Evolutionary conservation across 352 stramenopile genomes (phyloP).

Genomic region (Pythium sp.): DNA sequence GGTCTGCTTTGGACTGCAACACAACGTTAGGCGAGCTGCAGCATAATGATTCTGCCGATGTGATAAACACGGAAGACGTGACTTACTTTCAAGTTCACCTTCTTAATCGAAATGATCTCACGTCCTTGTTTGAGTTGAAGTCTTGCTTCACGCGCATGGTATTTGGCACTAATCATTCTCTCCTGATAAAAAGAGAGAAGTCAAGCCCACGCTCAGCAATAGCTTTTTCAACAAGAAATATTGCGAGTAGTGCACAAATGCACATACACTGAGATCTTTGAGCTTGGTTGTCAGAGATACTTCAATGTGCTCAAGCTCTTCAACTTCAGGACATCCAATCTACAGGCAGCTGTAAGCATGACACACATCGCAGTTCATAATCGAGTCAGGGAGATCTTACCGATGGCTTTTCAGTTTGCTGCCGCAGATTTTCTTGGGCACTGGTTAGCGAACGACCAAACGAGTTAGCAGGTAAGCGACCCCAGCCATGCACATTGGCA

Average conservation of each 20-base stretch:
- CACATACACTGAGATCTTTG: conserved; percentile 7
- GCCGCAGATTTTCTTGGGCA: conserved; percentile 5
- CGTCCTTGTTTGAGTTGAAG: conserved; percentile 14
- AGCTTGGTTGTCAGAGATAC: conserved; percentile 4
- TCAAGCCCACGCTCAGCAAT: not conserved
- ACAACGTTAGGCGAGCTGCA: too few species aligned
- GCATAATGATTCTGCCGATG: not conserved
- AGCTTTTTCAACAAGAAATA: not conserved
- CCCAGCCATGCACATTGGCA: not conserved
- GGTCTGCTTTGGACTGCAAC: conserved; percentile 10
- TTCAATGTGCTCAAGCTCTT: conserved; percentile 6
- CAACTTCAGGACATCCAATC: conserved; percentile 5
- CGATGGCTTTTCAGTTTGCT: conserved; percentile 6
- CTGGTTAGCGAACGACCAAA: not conserved
- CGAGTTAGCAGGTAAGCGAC: not conserved
- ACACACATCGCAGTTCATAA: not conserved
- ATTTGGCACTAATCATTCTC: conserved; percentile 7
- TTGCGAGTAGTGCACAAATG: not conserved
- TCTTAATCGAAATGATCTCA: conserved; percentile 15
- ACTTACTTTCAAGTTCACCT: conserved; percentile 15
- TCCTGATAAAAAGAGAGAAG: not conserved
- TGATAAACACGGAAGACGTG: not conserved
- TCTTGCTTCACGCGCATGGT: conserved; percentile 10
- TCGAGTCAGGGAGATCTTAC: not conserved
- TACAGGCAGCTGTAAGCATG: not conserved